Evolutionary conservation across 306 rosid species (phyloP).

Genomic region (Dalbergia oliveri): DNA sequence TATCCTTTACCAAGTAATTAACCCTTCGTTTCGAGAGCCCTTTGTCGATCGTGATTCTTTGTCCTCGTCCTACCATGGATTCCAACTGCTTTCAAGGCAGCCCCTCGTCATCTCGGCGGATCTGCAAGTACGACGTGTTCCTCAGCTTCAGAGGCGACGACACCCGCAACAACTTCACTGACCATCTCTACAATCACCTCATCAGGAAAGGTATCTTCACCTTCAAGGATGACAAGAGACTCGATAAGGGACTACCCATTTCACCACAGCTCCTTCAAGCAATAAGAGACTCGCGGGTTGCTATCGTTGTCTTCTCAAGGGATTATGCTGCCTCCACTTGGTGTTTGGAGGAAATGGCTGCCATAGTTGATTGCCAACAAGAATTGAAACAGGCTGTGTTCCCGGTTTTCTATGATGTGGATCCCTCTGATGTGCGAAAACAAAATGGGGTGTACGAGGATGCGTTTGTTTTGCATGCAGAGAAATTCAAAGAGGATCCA

Average conservation of each 20-base stretch:
- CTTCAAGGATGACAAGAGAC: slow-evolving; percentile 31
- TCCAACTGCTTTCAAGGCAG: background rate
- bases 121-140: slow-evolving; percentile 35
- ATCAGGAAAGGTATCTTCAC: slow-evolving; percentile 9
- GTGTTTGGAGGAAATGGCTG: slow-evolving; percentile 45
- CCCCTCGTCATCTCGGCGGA: background rate
- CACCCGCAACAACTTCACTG: slow-evolving; percentile 16
- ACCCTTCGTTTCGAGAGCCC: too few relatives aligned
- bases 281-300: background rate
- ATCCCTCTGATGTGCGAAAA: slow-evolving; percentile 26
- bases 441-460: background rate
- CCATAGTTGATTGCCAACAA: background rate
- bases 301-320: slow-evolving; percentile 18
- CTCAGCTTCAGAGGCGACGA: slow-evolving; percentile 42
- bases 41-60: too few relatives aligned
- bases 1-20: too few relatives aligned
- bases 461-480: background rate
- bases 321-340: slow-evolving; percentile 23
- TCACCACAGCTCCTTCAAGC: background rate
- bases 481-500: background rate
- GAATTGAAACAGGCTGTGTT: background rate
- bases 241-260: slow-evolving; percentile 16
- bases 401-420: slow-evolving; percentile 31
- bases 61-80: background rate
- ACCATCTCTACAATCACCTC: slow-evolving; percentile 36